Percentiles rank a stretch among this genome's conserved stretches.
These are phyloP conservation scores for Fusarium sp. DNA, from an alignment of 2,329 filamentous ascomycete species.

Conservation along the genomic window DNA sequence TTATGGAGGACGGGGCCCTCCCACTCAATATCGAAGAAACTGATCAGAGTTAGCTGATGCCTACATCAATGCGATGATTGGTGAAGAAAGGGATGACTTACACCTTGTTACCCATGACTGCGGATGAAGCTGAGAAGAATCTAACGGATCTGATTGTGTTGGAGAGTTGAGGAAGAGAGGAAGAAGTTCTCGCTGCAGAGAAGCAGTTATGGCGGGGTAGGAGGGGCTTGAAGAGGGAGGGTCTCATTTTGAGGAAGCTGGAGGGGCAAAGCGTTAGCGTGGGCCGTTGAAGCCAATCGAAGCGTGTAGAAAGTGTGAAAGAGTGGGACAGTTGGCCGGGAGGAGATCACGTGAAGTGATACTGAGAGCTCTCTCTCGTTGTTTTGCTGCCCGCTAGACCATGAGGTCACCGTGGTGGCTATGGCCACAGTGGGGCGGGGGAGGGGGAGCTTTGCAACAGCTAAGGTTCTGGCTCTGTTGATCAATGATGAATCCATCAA, in stretches of 20 bases:
- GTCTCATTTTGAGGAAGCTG: conserved; percentile 57
- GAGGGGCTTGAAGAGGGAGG: conserved; percentile 58
- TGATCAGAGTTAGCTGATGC: conserved; percentile 46
- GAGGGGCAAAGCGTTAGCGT: conserved; percentile 56
- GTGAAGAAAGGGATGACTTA: conserved; percentile 56
- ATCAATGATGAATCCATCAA: conserved; percentile 25
- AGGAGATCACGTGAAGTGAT: conserved; percentile 46
- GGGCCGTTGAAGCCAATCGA: conserved; percentile 43
- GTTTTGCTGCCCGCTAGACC: conserved; percentile 22
- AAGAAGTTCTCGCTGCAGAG: conserved; percentile 54
- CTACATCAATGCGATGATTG: conserved; percentile 17
- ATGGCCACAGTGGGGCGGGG: conserved; percentile 30
- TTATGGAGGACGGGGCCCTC: conserved; percentile 76
- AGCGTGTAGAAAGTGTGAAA: neutral
- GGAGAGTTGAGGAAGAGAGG: conserved; percentile 55
- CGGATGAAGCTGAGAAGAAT: conserved; percentile 65
- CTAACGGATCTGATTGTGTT: conserved; percentile 53
- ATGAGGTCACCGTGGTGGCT: conserved; percentile 44
- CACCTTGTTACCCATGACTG: conserved; percentile 78
- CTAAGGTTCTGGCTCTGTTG: conserved; percentile 15
- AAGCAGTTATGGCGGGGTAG: conserved; percentile 59
- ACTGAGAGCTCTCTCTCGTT: conserved; percentile 29
- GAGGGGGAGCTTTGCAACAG: conserved; percentile 31
- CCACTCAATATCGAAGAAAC: conserved; percentile 80
- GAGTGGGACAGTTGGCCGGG: conserved; percentile 24